A percentile compares a stretch with the other conserved stretches of the same genome.
Evolutionary conservation across 208 protist species (phyloP).

Genomic region (Acanthamoeba castellanii): DNA sequence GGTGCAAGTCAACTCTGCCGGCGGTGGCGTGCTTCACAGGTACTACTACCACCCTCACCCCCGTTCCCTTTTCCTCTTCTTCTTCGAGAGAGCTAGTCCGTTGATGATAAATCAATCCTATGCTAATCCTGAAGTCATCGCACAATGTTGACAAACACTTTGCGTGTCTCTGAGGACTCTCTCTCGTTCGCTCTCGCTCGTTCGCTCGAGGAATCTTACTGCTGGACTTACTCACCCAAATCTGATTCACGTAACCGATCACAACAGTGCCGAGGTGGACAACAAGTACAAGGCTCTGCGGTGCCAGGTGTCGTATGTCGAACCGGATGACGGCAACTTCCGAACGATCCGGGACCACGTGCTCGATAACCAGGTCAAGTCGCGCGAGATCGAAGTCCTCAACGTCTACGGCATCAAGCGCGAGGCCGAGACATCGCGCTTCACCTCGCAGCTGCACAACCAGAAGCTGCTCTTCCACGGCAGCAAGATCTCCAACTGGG

Average conservation of each 20-base stretch:
- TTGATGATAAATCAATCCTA: neutral
- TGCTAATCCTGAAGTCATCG: neutral
- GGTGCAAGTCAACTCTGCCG: slow-evolving; percentile 50
- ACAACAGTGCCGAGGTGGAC: neutral
- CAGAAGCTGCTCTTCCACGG: slow-evolving; percentile 14
- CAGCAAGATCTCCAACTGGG: slow-evolving; percentile 75
- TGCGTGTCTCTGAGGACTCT: neutral
- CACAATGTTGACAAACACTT: neutral
- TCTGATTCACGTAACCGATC: too few relatives aligned
- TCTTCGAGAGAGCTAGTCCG: neutral
- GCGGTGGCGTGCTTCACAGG: neutral
- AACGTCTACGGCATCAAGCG: slow-evolving; percentile 34
- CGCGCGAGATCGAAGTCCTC: slow-evolving; percentile 15
- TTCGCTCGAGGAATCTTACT: too few relatives aligned
- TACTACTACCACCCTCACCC: neutral
- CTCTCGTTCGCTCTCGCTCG: neutral
- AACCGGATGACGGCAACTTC: slow-evolving; percentile 2
- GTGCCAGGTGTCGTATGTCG: neutral
- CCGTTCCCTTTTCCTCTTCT: neutral
- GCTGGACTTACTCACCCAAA: too few relatives aligned
- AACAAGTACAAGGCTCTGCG: slow-evolving; percentile 51
- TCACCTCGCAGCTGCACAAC: slow-evolving; percentile 52
- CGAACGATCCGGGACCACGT: neutral
- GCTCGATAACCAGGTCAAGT: slow-evolving; percentile 4
- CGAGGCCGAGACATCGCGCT: neutral